Conservation (phyloP, 441 rosid genomes). For the Syzygium syzygioides region DNA sequence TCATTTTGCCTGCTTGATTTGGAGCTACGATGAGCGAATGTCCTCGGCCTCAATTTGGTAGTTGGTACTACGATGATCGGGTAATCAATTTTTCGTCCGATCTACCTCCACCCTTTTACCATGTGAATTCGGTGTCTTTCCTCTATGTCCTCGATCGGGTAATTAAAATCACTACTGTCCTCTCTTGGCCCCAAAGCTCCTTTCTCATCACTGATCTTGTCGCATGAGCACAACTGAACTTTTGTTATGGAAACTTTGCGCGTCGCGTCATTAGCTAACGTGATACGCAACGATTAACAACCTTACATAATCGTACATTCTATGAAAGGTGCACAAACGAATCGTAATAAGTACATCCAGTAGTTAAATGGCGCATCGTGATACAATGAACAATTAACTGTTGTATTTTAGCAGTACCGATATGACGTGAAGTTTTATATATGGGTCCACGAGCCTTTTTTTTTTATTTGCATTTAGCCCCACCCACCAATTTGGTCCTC, state of each 20-base stretch:
- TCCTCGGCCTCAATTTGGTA: neutral
- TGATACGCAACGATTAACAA: neutral
- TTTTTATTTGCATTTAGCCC: too few relatives aligned
- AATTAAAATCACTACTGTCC: neutral
- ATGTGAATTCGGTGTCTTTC: neutral
- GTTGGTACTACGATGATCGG: too few relatives aligned
- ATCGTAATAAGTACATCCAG: neutral
- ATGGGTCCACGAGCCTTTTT: too few relatives aligned
- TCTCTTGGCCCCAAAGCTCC: neutral
- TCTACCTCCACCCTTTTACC: neutral
- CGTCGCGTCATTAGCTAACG: too few relatives aligned
- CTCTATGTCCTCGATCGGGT: neutral
- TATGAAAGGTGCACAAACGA: neutral
- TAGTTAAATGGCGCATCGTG: too few relatives aligned
- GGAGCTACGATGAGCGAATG: neutral
- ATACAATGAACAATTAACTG: too few relatives aligned
- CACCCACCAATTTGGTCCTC: too few relatives aligned
- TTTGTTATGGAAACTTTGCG: neutral
- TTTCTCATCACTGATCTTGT: neutral
- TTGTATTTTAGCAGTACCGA: too few relatives aligned
- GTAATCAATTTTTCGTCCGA: neutral
- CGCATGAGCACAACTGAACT: neutral
- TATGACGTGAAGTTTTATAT: too few relatives aligned
- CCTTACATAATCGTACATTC: accelerated
- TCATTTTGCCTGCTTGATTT: neutral